Evolutionary conservation across 1,284 basidiomycete genomes (phyloP), one percentile per base, ranked within the genome.

Genomic region (Pseudozyma sp.): DNA sequence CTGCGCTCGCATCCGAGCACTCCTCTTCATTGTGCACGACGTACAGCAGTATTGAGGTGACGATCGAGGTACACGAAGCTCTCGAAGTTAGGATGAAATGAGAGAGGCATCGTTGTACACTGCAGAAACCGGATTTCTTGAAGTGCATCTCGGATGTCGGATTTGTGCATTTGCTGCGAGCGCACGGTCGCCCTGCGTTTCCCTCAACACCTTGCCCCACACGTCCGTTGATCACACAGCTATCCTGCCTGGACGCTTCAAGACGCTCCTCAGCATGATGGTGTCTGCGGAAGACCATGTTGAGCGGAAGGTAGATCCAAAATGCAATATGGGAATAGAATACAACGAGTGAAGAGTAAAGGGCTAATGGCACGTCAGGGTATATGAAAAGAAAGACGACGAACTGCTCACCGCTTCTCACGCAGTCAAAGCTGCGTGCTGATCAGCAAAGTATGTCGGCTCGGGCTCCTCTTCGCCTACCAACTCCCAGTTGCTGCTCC

Each of bases 401-500:
- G 4, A 34, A 30, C 30, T 7, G 3, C 24, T 24, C 24, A 24
- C 10, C 13, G 19, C 4, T 16, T 35, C 13, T 49, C 44, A 73
- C 5, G 70, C 65, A 9, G 70, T 61, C 30, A 68, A 49, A 13
- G 58, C 63, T 29, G 63, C 55, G 35, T 55, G 54, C 30, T 46
- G 44, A 19, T 54, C 35, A 24, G 61, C 45, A 39, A 19, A 48
- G 35, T 57, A 58, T 16, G 54, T 33, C 10, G 47, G 42, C 16
- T 64, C 60, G 6, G 60, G 45, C 16, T 72, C 60, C 7, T 43
- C 55, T 35, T 72, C 69, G 30, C 58, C 71, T 4, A 74, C 59
- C 7, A 74, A 30, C 63, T 68, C 66, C 71, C 71, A 74, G 14
- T 74, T 74, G 53, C 63, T 74, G 57, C 71, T 74, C 3, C 71